A percentile compares a stretch with the other conserved stretches of the same genome.
These are phyloP conservation scores for Paspalum vaginatum DNA, from an alignment of 176 grass and related monocot species.

Conservation along the genomic window DNA sequence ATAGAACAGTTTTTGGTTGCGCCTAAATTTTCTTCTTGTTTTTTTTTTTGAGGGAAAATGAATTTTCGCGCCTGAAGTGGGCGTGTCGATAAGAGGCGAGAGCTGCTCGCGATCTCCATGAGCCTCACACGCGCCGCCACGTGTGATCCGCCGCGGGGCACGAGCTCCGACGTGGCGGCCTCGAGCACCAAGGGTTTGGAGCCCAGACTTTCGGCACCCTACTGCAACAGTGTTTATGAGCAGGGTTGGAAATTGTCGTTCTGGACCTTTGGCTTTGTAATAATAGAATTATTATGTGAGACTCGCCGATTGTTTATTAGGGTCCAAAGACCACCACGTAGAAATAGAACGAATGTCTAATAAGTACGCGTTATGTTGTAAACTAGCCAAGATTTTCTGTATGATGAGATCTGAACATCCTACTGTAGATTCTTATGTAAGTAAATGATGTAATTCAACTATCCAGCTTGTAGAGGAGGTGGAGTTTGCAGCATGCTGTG, in stretches of 20 bases:
- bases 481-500: too few species aligned
- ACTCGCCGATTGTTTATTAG: background rate
- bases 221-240: background rate
- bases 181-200: constrained; percentile 39
- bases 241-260: background rate
- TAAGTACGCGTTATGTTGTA: background rate
- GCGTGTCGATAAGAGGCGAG: constrained; percentile 66
- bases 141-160: constrained; percentile 22
- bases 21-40: constrained; percentile 27
- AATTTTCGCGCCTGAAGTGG: constrained; percentile 41
- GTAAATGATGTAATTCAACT: too few species aligned
- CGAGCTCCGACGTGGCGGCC: constrained; percentile 50
- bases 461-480: too few species aligned
- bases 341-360: background rate
- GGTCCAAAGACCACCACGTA: background rate
- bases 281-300: background rate
- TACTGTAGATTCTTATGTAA: too few species aligned
- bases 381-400: too few species aligned
- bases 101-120: constrained; percentile 62
- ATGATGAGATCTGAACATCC: too few species aligned
- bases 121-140: constrained; percentile 74
- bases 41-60: background rate
- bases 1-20: constrained; percentile 6
- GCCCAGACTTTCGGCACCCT: constrained; percentile 10
- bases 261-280: background rate